phyloP scores from a whole-genome alignment of 1,139 yeast genomes.

The Candida frijolesensis region DNA sequence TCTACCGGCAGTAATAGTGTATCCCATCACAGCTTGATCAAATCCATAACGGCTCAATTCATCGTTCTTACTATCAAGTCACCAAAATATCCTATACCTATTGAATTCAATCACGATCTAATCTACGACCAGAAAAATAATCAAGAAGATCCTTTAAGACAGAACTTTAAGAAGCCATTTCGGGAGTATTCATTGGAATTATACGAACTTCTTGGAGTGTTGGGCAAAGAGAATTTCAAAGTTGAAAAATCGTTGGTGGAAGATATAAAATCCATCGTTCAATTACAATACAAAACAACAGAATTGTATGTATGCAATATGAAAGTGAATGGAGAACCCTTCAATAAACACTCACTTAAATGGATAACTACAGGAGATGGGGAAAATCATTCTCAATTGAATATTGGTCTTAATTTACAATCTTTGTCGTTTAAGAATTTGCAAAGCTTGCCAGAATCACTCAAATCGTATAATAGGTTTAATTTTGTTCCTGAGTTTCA shows the following conservation, averaged over 20 bases:
- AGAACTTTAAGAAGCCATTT: constrained; percentile 27
- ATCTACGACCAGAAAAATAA: constrained; percentile 24
- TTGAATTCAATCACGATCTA: constrained; percentile 45
- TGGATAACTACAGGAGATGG: neutral
- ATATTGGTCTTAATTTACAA: constrained; percentile 13
- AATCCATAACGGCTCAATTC: constrained; percentile 31
- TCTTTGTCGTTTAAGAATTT: constrained; percentile 12
- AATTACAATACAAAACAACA: constrained; percentile 29
- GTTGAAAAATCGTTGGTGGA: constrained; percentile 32
- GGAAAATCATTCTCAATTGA: constrained; percentile 8
- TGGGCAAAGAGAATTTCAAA: constrained; percentile 30
- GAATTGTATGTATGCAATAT: constrained; percentile 25
- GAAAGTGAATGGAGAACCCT: constrained; percentile 11
- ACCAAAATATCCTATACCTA: constrained; percentile 34
- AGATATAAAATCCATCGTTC: constrained; percentile 33
- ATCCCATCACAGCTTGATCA: constrained; percentile 30
- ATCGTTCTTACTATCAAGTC: constrained; percentile 37
- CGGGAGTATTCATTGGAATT: constrained; percentile 23
- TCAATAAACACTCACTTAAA: constrained; percentile 2
- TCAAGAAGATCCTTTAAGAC: constrained; percentile 28
- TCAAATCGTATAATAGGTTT: constrained; percentile 20
- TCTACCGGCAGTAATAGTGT: neutral
- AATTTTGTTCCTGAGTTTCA: constrained; percentile 45
- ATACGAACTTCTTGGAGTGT: constrained; percentile 19
- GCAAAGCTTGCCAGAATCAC: constrained; percentile 2